Base-by-base conservation (phyloP, 2,329 filamentous ascomycete species). In the Alternaria postmessia region DNA sequence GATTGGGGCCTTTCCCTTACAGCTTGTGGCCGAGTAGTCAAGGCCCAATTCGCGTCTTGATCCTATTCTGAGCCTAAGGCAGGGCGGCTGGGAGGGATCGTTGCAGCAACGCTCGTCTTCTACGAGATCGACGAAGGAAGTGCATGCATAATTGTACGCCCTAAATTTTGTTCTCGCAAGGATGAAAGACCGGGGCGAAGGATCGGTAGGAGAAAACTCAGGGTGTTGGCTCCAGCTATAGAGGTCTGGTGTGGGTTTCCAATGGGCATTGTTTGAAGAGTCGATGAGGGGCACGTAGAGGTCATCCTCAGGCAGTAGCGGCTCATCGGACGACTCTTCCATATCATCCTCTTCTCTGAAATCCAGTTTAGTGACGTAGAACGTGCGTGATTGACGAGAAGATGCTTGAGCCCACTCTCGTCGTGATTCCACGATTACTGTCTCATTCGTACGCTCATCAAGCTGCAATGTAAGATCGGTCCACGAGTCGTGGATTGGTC, bases 401-500 rank as follows among this genome's bases (percentile, higher is more conserved):
- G 30, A 69, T 2, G 83, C 84, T 48, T 81, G 71, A 9, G 78
- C 81, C 87, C 89, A 93, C 74, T 93, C 91, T 28, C 87, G 88
- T 14, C 91, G 84, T 30, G 85, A 86, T 74, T 94, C 91, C 0
- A 91, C 77, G 18, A 92, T 88, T 51, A 85, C 81, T 1, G 91
- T 76, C 14, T 82, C 75, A 1, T 87, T 86, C 0, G 85, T 88
- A 11, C 69, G 68, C 60, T 91, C 87, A 59, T 91, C 86, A 34
- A 81, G 81, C 28, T 86, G 83, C 1, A 93, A 79, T 4, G 84
- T 84, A 4, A 94, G 78, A 58, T 88, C 86, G 0, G 87, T 89
- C 90, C 91, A 94, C 3, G 89, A 85, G 67, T 93, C 88, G 65
- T 93, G 90, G 16, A 93, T 87, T 0, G 89, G 86, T 0, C 91